Evolutionary conservation across 495 filamentous ascomycete genomes (phyloP).

Genomic region (Trichoderma erinaceum): DNA sequence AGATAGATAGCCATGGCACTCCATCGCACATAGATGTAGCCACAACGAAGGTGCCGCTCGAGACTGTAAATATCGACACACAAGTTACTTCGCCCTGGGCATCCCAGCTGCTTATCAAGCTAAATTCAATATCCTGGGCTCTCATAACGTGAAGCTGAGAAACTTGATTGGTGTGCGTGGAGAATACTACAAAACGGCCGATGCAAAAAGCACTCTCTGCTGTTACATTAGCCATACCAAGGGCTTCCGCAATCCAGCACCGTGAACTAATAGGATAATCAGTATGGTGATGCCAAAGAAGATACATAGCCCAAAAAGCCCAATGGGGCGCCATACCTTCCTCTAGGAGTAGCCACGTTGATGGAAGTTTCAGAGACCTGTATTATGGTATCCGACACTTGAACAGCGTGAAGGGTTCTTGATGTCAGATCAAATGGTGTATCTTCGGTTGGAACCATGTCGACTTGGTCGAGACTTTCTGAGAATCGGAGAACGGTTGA

Average conservation of each 20-base stretch:
- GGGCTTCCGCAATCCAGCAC: conserved; percentile 22
- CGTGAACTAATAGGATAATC: conserved; percentile 23
- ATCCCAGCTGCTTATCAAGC: conserved; percentile 23
- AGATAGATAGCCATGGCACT: conserved; percentile 25
- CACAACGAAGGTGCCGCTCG: conserved; percentile 23
- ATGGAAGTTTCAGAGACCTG: conserved; percentile 50
- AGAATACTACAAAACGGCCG: conserved; percentile 30
- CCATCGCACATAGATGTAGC: conserved; percentile 28
- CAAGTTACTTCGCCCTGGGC: conserved; percentile 38
- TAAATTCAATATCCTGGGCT: conserved; percentile 22
- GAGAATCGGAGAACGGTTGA: conserved; percentile 35
- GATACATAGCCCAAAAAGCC: neutral
- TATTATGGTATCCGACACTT: conserved; percentile 20
- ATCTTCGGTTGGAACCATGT: conserved; percentile 31
- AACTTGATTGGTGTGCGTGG: conserved; percentile 25
- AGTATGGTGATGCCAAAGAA: neutral
- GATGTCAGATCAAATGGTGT: conserved; percentile 43
- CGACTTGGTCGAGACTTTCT: conserved; percentile 30
- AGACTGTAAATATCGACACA: conserved; percentile 25
- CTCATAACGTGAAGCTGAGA: conserved; percentile 32
- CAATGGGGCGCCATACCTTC: conserved; percentile 25
- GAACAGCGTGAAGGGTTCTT: conserved; percentile 52
- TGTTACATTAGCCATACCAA: conserved; percentile 20
- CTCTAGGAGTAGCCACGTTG: conserved; percentile 27
- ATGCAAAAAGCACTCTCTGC: conserved; percentile 32